Evolutionary conservation across 805 yeast genomes (phyloP), one percentile per base, ranked within the genome.

Genomic region (Pichia membranifaciens): DNA sequence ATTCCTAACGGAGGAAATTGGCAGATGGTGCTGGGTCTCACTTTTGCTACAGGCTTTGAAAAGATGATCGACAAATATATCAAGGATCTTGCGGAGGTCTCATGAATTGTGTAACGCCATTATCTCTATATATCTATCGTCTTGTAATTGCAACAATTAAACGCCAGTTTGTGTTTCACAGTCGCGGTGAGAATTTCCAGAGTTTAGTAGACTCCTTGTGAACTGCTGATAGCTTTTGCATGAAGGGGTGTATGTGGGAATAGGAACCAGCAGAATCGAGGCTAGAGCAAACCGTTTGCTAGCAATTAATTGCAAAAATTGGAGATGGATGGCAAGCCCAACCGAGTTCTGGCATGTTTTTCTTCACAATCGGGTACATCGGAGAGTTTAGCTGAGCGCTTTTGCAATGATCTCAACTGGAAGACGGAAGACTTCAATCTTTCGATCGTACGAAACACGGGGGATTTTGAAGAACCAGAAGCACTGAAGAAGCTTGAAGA

Each of bases 291-390:
- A n/a, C n/a, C n/a, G n/a, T n/a, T n/a, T n/a, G n/a, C n/a, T n/a
- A n/a, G n/a, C n/a, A n/a, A n/a, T n/a, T n/a, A n/a, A n/a, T n/a
- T n/a, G n/a, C n/a, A n/a, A n/a, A n/a, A n/a, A n/a, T 6, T 34
- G 17, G 38, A 18, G n/a, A 5, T 18, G 3, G 20, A 35, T 6
- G 9, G 17, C 3, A 2, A 13, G 3, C 15, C 5, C 38, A 16
- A 10, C 10, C 40, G 70, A 18, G 28, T 42, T 12, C 22, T 87
- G 39, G 79, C 89, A 2, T 75, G 88, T 52, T 90, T 75, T 62
- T 96, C 95, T 9, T 85, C 96, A 12, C 97, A 89, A 68, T 89
- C 97, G 9, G 96, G 96, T 45, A 90, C 97, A 17, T 91, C 96
- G 22, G 95, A 88, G 66, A 96, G 86, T 57, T 84, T 86, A 54